These are phyloP conservation scores for Cystobasidium slooffiae DNA, from an alignment of 1,284 basidiomycete genomes.

Conservation along the genomic window DNA sequence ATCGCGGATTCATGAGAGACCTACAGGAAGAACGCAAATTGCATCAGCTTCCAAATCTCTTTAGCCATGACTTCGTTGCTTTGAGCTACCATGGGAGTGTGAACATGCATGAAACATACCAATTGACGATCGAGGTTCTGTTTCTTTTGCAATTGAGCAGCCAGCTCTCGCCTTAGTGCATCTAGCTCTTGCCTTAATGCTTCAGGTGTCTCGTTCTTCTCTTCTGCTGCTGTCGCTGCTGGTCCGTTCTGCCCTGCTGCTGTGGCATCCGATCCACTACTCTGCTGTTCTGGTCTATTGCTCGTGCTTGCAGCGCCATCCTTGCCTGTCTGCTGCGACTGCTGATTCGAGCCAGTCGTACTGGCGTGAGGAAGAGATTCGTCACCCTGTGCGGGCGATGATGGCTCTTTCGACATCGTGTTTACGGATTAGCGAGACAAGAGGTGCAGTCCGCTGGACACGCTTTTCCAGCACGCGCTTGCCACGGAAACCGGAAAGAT, in stretches of 20 bases:
- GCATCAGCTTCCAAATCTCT: not conserved
- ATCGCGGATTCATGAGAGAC: constrained; percentile 60
- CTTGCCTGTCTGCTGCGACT: not conserved
- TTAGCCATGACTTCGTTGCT: not conserved
- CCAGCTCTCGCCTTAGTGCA: constrained; percentile 35
- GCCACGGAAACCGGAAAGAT: too few species aligned
- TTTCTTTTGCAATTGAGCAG: constrained; percentile 47
- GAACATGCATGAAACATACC: constrained; percentile 36
- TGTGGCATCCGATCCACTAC: too few species aligned
- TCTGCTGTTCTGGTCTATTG: not conserved
- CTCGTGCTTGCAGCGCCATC: not conserved
- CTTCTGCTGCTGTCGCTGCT: not conserved
- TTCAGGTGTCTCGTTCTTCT: constrained; percentile 38
- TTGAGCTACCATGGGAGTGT: not conserved
- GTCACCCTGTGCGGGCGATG: constrained; percentile 7
- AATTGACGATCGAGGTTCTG: constrained; percentile 49
- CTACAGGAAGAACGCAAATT: constrained; percentile 49
- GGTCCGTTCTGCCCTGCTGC: not conserved
- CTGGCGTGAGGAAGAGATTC: not conserved
- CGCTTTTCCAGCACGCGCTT: too few species aligned
- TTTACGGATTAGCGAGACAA: not conserved
- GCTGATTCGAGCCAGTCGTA: constrained; percentile 7
- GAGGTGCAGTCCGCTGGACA: not conserved
- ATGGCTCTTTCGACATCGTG: constrained; percentile 12
- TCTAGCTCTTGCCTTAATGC: constrained; percentile 50